Base-by-base conservation (phyloP, 2,329 filamentous ascomycete genomes). In the Aspergillus calidoustus region DNA sequence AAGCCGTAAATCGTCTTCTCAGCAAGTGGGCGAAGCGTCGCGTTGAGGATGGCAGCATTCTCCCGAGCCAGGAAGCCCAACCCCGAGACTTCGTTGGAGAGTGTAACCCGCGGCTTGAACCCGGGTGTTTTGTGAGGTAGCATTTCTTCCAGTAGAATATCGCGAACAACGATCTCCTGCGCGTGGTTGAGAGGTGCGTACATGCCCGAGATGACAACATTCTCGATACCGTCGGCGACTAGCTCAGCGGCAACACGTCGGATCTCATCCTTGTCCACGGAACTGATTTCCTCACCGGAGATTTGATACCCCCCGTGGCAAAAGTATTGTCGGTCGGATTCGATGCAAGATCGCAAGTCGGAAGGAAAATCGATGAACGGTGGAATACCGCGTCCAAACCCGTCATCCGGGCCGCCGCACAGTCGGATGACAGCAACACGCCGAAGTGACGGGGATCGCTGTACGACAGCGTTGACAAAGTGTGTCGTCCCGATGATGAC, bases 401-500 rank as follows among this genome's bases (percentile, higher is more conserved):
- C 60, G 3, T 62, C 55, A 0, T 59, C 30, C 1, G 48, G 53
- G 4, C 60, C 60, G 0, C 60, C 60, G 15, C 60, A 62, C 1
- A 62, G 52, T 17, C 60, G 15, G 1, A 62, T 44, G 0, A 60
- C 52, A 0, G 57, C 47, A 1, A 62, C 60, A 4, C 23, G 56
- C 9, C 46, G 52, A 2, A 62, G 28, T 1, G 57, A 41, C 3
- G 60, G 23, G 3, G 60, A 56, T 2, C 60, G 56, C 25, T 62
- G 60, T 1, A 84, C 74, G 15, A 85, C 79, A 7, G 82, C 82
- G 58, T 84, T 84, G 52, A 84, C 77, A 61, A 84, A 84, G 69
- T 83, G 80, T 0, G 84, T 86, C 3, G 82, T 84, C 15, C 83
- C 82, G 54, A 84, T 78, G 3, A 81, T 83, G 7, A 84, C 78